Evolutionary conservation across 768 basidiomycete genomes (phyloP), one percentile per base, ranked within the genome.

Genomic region (Trametes cingulata): DNA sequence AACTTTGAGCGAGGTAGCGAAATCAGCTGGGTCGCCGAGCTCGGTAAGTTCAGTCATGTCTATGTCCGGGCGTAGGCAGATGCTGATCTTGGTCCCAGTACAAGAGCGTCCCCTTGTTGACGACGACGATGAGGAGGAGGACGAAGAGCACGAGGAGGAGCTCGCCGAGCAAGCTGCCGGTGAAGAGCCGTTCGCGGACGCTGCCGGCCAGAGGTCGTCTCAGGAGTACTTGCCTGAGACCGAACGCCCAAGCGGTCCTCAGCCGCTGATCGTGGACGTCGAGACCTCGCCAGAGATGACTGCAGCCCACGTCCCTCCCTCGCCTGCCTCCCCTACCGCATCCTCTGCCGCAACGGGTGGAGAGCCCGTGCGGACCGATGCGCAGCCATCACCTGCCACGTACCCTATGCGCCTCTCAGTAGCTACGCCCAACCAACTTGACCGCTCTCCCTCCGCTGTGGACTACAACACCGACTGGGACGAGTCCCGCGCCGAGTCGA

Each of bases 1-100:
- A 63, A 55, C n/a, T 64, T 69, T 37, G 68, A 66, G 19, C 63
- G 69, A 27, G 69, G 82, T 46, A 82, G 83, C 42, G 85, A 86
- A 65, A 81, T 79, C 45, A 93, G 90, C 67, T 93, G 90, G 90
- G 77, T 90, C 37, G 89, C 87, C 41, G 83, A 85, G 47, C 86
- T 82, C 69, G 85, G 90, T 90, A 66, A 65, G 83, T 76, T 7
- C 42, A 41, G 22, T 33, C n/a, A 22, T 24, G 0, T 48, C 2
- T 15, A 24, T 36, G 14, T 37, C 56, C 33, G 7, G 20, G 35
- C 50, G 39, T 20, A 43, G 25, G n/a, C 47, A 12, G 1, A 53
- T 68, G 27, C 33, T 45, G 35, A 22, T 61, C n/a, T 45, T 49
- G 53, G 49, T 42, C n/a, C 58, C 61, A 85, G 85, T 85, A 22